phyloP scores from a whole-genome alignment of 768 basidiomycete species.

The Naganishia vaughanmartiniae region DNA sequence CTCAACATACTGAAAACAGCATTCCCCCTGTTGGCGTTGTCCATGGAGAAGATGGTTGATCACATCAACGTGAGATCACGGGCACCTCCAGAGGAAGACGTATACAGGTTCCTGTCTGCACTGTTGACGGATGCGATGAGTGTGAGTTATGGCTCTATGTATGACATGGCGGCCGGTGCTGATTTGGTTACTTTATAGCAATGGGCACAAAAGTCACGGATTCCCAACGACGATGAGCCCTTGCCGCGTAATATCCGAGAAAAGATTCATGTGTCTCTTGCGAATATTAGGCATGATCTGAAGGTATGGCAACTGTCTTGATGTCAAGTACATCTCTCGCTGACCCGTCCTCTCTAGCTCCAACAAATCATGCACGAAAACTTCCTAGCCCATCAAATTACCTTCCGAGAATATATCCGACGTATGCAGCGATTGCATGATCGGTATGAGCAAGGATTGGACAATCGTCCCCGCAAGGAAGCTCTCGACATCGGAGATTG shows the following conservation, averaged over 20 bases:
- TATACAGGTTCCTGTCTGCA: slow-evolving; percentile 84
- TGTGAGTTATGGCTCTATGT: background rate
- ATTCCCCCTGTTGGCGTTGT: slow-evolving; percentile 88
- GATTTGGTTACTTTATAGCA: slow-evolving; percentile 39
- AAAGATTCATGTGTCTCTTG: slow-evolving; percentile 44
- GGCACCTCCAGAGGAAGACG: slow-evolving; percentile 82
- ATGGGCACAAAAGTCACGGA: slow-evolving; percentile 50
- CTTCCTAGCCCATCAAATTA: slow-evolving; percentile 74
- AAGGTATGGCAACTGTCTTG: slow-evolving; percentile 42
- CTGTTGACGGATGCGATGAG: slow-evolving; percentile 74
- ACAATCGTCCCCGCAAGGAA: slow-evolving; percentile 76
- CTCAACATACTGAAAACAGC: slow-evolving; percentile 90
- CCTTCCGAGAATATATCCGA: slow-evolving; percentile 79
- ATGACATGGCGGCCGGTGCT: slow-evolving; percentile 7
- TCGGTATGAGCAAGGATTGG: slow-evolving; percentile 77
- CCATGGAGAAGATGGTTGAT: slow-evolving; percentile 95
- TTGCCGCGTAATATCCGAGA: slow-evolving; percentile 28
- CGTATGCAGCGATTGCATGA: slow-evolving; percentile 91
- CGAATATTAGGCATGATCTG: slow-evolving; percentile 41
- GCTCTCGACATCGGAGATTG: slow-evolving; percentile 82
- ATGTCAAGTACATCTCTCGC: background rate
- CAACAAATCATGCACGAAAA: slow-evolving; percentile 89
- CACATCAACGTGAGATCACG: slow-evolving; percentile 89
- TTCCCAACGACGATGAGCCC: slow-evolving; percentile 51
- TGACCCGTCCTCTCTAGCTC: slow-evolving; percentile 18